Percentiles rank a stretch among this genome's conserved stretches.
Evolutionary conservation across 2,329 filamentous ascomycete species (phyloP).

Genomic region (Penicillium sp.): DNA sequence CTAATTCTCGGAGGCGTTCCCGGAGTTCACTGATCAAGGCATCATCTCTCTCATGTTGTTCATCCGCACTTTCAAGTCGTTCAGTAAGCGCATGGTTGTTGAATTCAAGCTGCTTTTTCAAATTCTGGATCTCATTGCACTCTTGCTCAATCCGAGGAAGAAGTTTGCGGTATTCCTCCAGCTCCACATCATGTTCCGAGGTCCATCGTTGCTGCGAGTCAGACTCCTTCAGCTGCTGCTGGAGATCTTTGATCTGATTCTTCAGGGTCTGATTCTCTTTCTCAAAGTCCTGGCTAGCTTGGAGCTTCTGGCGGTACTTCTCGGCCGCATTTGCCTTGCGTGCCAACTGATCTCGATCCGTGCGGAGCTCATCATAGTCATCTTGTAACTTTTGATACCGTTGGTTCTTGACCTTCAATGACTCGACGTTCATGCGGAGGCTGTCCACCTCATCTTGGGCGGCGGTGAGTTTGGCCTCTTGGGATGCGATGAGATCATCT

Average conservation of each 20-base stretch:
- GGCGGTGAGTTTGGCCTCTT: constrained; percentile 66
- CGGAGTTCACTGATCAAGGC: constrained; percentile 44
- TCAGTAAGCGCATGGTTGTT: constrained; percentile 50
- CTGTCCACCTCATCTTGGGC: constrained; percentile 47
- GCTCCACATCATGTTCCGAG: constrained; percentile 42
- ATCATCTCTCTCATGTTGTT: constrained; percentile 45
- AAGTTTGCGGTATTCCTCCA: constrained; percentile 47
- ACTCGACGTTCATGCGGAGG: constrained; percentile 46
- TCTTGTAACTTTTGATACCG: constrained; percentile 50
- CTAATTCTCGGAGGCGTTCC: constrained; percentile 45
- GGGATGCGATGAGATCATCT: constrained; percentile 68
- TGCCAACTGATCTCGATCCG: constrained; percentile 47
- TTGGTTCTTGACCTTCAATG: constrained; percentile 47
- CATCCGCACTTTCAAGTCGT: constrained; percentile 44
- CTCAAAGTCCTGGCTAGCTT: constrained; percentile 51
- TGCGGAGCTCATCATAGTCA: constrained; percentile 52
- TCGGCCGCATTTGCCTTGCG: constrained; percentile 52
- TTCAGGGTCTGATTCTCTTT: constrained; percentile 50
- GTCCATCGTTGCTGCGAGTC: constrained; percentile 44
- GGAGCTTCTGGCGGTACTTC: constrained; percentile 52
- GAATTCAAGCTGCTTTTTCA: constrained; percentile 51
- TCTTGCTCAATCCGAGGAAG: constrained; percentile 51
- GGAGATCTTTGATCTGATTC: constrained; percentile 48
- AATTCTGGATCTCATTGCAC: constrained; percentile 48
- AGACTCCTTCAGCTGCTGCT: constrained; percentile 48